These are phyloP conservation scores for Panicum virgatum DNA, from an alignment of 202 grass and related monocot species.

Conservation along the genomic window DNA sequence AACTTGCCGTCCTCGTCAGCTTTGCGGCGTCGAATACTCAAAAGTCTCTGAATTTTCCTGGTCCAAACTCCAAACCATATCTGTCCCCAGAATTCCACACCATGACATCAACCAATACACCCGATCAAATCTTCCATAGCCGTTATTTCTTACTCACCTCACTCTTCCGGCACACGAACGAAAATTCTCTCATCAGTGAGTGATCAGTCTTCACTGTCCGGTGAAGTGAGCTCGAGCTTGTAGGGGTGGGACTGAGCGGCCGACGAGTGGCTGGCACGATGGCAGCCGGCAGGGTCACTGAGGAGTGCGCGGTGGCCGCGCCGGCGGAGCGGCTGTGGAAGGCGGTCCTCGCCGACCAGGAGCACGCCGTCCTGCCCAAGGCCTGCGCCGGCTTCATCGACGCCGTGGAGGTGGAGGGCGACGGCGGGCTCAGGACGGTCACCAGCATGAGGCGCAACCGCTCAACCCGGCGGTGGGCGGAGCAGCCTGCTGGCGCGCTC, in stretches of 20 bases:
- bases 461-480: neutral
- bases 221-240: too few species aligned
- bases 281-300: neutral
- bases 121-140: neutral
- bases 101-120: neutral
- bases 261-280: neutral
- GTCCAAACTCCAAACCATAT: neutral
- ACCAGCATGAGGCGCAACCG: conserved; percentile 29
- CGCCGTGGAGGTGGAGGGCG: conserved; percentile 23
- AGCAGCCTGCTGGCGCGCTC: neutral
- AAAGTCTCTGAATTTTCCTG: neutral
- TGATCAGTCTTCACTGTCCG: too few species aligned
- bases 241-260: too few species aligned
- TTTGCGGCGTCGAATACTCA: too few species aligned
- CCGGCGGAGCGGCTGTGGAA: neutral
- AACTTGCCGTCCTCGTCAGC: too few species aligned
- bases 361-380: neutral
- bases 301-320: neutral
- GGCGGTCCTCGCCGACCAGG: neutral
- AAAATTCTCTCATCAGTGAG: too few species aligned
- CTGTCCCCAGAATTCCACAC: neutral
- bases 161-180: too few species aligned
- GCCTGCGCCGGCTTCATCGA: neutral
- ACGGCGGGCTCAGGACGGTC: conserved; percentile 11
- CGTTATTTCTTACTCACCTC: too few species aligned